phyloP scores from a whole-genome alignment of 2,329 filamentous ascomycete genomes.

The Microcyclosporella mali region DNA sequence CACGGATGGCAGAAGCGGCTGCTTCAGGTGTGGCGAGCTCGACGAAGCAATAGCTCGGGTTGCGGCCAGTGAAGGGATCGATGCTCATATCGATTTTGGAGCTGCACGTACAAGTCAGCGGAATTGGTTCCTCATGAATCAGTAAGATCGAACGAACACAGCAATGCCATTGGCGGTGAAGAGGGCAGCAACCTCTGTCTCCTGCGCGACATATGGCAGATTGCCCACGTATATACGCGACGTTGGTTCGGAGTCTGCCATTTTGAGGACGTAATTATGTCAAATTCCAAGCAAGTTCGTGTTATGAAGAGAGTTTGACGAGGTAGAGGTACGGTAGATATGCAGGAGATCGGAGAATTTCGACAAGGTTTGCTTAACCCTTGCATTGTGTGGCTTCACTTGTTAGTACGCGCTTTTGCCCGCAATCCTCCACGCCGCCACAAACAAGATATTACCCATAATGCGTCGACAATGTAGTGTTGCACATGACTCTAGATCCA shows the following conservation, averaged over 20 bases:
- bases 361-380: too few relatives aligned
- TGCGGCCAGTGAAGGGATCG: constrained; percentile 61
- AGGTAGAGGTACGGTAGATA: too few relatives aligned
- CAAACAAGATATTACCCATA: too few relatives aligned
- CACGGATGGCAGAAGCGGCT: constrained; percentile 53
- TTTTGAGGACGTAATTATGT: not conserved
- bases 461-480: too few relatives aligned
- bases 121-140: not conserved
- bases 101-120: not conserved
- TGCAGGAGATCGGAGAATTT: too few relatives aligned
- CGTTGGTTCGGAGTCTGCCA: not conserved
- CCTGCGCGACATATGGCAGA: constrained; percentile 49
- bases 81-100: constrained; percentile 61
- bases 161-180: constrained; percentile 39
- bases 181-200: constrained; percentile 44
- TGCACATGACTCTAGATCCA: too few relatives aligned
- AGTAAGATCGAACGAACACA: constrained; percentile 24
- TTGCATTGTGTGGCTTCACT: too few relatives aligned
- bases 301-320: too few relatives aligned
- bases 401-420: too few relatives aligned
- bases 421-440: too few relatives aligned
- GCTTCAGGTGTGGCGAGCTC: constrained; percentile 55
- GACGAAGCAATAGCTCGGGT: constrained; percentile 70
- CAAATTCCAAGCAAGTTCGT: too few relatives aligned
- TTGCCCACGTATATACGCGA: constrained; percentile 47